Conservation (phyloP, 164 flowering plant species). For the Umbilicus rupestris region DNA sequence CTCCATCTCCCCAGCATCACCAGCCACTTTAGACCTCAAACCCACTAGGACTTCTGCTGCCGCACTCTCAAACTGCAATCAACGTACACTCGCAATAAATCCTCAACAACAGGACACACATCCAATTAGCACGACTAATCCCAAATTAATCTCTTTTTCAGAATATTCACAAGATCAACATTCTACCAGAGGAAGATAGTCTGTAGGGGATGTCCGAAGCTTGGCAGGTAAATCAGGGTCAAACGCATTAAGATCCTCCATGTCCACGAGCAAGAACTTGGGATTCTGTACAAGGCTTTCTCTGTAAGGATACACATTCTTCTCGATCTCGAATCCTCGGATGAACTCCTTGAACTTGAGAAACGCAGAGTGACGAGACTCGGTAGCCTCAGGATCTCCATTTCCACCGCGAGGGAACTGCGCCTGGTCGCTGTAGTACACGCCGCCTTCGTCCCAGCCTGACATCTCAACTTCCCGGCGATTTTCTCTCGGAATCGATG, state of each 20-base stretch:
- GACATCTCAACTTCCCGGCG: too few species aligned
- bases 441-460: conserved; percentile 97
- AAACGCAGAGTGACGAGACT: conserved; percentile 54
- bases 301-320: conserved; percentile 69
- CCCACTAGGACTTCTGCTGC: conserved; percentile 72
- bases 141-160: too few species aligned
- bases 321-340: conserved; percentile 48
- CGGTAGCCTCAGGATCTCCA: conserved; percentile 28
- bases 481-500: neutral
- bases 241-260: conserved; percentile 71
- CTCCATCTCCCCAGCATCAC: conserved; percentile 78
- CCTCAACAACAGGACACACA: neutral
- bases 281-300: conserved; percentile 75
- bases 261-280: conserved; percentile 44
- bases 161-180: neutral
- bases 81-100: neutral
- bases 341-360: conserved; percentile 85
- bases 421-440: conserved; percentile 94
- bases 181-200: conserved; percentile 70
- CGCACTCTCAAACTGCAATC: conserved; percentile 77
- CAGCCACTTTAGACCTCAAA: conserved; percentile 60
- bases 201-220: conserved; percentile 83
- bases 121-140: neutral
- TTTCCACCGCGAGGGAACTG: conserved; percentile 68
- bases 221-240: conserved; percentile 61